Evolutionary conservation across 805 yeast genomes (phyloP).

Genomic region (Sugiyamaella smithiae): DNA sequence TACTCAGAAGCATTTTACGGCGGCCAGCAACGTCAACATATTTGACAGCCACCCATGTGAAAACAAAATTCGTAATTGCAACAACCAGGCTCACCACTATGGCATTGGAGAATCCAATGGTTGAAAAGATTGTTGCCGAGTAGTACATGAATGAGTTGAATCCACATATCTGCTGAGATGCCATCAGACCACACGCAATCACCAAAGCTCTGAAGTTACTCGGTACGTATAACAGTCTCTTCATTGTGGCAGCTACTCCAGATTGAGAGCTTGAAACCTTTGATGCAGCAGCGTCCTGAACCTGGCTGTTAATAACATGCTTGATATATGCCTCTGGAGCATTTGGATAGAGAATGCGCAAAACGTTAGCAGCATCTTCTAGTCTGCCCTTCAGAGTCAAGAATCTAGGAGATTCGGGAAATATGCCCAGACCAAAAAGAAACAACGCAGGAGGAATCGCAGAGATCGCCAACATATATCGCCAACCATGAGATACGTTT

Average conservation of each 20-base stretch:
- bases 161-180: slow-evolving; percentile 94
- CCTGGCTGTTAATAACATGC: slow-evolving; percentile 63
- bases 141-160: slow-evolving; percentile 96
- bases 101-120: slow-evolving; percentile 82
- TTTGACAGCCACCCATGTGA: slow-evolving; percentile 81
- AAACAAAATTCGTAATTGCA: slow-evolving; percentile 90
- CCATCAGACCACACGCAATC: slow-evolving; percentile 91
- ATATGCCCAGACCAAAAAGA: slow-evolving; percentile 66
- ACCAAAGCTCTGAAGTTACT: slow-evolving; percentile 62
- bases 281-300: slow-evolving; percentile 24
- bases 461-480: slow-evolving; percentile 85
- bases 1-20: slow-evolving; percentile 70
- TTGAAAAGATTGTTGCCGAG: slow-evolving; percentile 85
- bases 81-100: slow-evolving; percentile 84
- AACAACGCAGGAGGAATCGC: slow-evolving; percentile 86
- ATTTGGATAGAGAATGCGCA: slow-evolving; percentile 58
- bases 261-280: neutral
- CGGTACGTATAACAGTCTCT: slow-evolving; percentile 32
- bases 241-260: neutral
- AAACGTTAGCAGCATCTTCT: slow-evolving; percentile 66
- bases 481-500: slow-evolving; percentile 79
- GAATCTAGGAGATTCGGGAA: slow-evolving; percentile 95
- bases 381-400: slow-evolving; percentile 66
- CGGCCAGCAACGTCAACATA: slow-evolving; percentile 88
- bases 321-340: slow-evolving; percentile 63